Percentiles rank a stretch among this genome's conserved stretches.
Evolutionary conservation across 805 yeast genomes (phyloP).

Genomic region (Saturnispora quitensis): DNA sequence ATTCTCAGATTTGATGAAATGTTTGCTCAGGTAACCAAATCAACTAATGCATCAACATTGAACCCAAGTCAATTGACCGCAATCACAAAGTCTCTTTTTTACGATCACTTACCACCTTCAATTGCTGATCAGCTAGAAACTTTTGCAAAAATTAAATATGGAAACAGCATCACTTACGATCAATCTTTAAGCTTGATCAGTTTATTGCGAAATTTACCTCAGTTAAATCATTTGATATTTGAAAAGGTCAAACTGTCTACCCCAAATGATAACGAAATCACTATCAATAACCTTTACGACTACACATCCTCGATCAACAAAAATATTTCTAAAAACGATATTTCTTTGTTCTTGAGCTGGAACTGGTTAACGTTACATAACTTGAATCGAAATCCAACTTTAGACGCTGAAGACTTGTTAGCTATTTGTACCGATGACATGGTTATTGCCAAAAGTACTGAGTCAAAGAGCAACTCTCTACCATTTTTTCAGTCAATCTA

Average conservation of each 20-base stretch:
- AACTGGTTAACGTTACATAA: constrained; percentile 23
- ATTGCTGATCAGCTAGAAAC: constrained; percentile 54
- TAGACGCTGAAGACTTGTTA: constrained; percentile 25
- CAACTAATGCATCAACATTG: constrained; percentile 11
- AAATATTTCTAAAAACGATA: constrained; percentile 21
- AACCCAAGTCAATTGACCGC: constrained; percentile 15
- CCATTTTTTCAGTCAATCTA: constrained; percentile 79
- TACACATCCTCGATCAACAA: constrained; percentile 16
- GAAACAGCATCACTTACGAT: constrained; percentile 37
- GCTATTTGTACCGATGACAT: constrained; percentile 45
- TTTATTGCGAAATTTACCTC: constrained; percentile 31
- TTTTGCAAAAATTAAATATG: constrained; percentile 28
- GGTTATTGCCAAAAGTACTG: constrained; percentile 30
- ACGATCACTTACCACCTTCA: constrained; percentile 31
- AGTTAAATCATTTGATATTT: constrained; percentile 25
- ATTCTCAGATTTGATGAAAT: constrained; percentile 19
- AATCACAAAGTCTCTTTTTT: constrained; percentile 21
- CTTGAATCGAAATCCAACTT: constrained; percentile 19
- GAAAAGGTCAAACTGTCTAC: constrained; percentile 18
- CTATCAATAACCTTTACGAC: constrained; percentile 7
- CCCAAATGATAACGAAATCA: constrained; percentile 13
- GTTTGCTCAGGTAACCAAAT: constrained; percentile 13
- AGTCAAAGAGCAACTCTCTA: constrained; percentile 38
- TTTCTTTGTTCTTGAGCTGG: constrained; percentile 29
- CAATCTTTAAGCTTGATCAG: constrained; percentile 40